Percentiles rank a stretch among this genome's conserved stretches.
phyloP scores from a whole-genome alignment of 805 yeast genomes.

The Saccharomycopsis selenospora region DNA sequence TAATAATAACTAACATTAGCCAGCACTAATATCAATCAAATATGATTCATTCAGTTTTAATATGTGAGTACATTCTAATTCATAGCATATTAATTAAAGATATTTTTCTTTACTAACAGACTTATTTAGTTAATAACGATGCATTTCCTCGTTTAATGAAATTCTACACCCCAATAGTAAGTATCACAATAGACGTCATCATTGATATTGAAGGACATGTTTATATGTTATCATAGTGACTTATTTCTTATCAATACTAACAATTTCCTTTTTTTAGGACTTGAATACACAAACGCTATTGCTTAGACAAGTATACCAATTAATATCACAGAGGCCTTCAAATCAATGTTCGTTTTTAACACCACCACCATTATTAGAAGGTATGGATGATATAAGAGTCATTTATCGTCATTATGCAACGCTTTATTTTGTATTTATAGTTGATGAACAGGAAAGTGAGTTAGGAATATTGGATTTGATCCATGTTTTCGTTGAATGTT shows the following conservation, averaged over 20 bases:
- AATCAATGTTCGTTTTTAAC: constrained; percentile 84
- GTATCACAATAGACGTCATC: constrained; percentile 13
- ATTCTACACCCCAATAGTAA: constrained; percentile 77
- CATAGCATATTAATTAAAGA: not conserved
- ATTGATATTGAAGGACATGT: too few species aligned
- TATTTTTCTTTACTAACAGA: constrained; percentile 14
- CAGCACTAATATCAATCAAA: not conserved
- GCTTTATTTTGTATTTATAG: constrained; percentile 89
- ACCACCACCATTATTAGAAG: constrained; percentile 68
- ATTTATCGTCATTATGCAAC: constrained; percentile 94
- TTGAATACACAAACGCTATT: constrained; percentile 73
- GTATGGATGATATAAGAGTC: constrained; percentile 70
- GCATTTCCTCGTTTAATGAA: constrained; percentile 85
- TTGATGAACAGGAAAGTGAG: constrained; percentile 93
- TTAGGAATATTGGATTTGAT: constrained; percentile 88
- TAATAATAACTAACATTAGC: not conserved
- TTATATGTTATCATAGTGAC: too few species aligned
- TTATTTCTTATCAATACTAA: too few species aligned
- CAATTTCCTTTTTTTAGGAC: constrained; percentile 34
- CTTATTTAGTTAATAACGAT: constrained; percentile 63
- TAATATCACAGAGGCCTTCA: constrained; percentile 63
- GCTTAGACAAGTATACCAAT: constrained; percentile 72
- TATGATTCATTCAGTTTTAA: constrained; percentile 84
- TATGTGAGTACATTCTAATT: constrained; percentile 44
- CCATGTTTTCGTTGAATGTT: constrained; percentile 93